A percentile compares a stretch with the other conserved stretches of the same genome.
Evolutionary conservation across 805 yeast species (phyloP).

Genomic region (Jamesozyma lodderae): DNA sequence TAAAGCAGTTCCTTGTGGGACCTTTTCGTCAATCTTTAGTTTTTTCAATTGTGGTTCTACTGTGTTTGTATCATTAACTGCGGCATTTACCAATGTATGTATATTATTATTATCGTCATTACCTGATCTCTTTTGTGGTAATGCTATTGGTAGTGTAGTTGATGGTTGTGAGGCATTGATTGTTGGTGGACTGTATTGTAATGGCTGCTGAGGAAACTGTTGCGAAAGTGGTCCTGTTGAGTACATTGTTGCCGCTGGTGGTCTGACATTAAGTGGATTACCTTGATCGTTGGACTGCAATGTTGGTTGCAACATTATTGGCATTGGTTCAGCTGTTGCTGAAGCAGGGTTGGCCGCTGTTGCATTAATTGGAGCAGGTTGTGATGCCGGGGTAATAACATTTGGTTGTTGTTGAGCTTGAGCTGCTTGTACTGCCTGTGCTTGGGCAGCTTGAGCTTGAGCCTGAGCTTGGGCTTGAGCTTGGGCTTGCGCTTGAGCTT

Average conservation of each 20-base stretch:
- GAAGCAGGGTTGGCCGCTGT: not conserved
- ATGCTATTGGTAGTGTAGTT: not conserved
- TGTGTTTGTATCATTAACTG: constrained; percentile 9
- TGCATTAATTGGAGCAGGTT: not conserved
- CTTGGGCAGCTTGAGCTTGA: not conserved
- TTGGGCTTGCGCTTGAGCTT: constrained; percentile 3
- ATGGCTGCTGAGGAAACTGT: constrained; percentile 13
- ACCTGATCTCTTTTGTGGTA: constrained; percentile 20
- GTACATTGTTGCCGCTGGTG: constrained; percentile 13
- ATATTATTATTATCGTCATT: constrained; percentile 22
- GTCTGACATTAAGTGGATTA: constrained; percentile 26
- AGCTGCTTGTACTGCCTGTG: constrained; percentile 3
- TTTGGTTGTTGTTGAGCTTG: constrained; percentile 1
- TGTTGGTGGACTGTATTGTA: constrained; percentile 6
- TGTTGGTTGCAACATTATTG: constrained; percentile 28
- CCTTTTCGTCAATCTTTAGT: constrained; percentile 1
- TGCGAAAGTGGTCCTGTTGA: constrained; percentile 12
- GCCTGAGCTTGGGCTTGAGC: constrained; percentile 2
- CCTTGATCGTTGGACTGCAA: constrained; percentile 25
- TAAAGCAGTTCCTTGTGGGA: not conserved
- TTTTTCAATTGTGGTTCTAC: constrained; percentile 18
- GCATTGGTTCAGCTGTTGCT: constrained; percentile 14
- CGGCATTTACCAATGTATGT: constrained; percentile 25
- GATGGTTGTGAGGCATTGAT: not conserved
- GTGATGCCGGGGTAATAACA: not conserved